Evolutionary conservation across 495 filamentous ascomycete species (phyloP).

Genomic region (Aspergillus bertholletiae): DNA sequence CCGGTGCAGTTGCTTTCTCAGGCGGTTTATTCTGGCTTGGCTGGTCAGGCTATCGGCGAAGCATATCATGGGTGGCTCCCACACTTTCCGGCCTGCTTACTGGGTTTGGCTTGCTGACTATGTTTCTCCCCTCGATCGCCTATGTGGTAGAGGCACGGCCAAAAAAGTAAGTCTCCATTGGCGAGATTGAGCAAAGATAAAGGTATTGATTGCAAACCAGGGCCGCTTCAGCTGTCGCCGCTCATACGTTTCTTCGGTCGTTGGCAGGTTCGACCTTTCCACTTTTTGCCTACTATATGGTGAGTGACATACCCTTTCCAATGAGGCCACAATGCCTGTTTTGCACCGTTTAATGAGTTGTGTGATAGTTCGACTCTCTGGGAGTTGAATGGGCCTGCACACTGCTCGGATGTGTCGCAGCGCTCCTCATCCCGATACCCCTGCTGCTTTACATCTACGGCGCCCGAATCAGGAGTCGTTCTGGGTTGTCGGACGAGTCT

Average conservation of each 20-base stretch:
- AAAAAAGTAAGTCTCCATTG: conserved; percentile 57
- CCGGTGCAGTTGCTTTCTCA: conserved; percentile 71
- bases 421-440: conserved; percentile 67
- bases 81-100: conserved; percentile 63
- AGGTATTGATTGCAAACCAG: too few species aligned
- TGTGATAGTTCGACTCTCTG: conserved; percentile 69
- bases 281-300: conserved; percentile 72
- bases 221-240: conserved; percentile 80
- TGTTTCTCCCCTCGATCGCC: conserved; percentile 81
- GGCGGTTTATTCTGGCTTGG: conserved; percentile 83
- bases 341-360: too few species aligned
- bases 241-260: conserved; percentile 81
- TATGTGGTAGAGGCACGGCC: conserved; percentile 88
- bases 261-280: conserved; percentile 73
- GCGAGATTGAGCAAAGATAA: too few species aligned
- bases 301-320: too few species aligned
- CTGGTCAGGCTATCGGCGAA: conserved; percentile 63
- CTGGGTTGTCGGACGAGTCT: too few species aligned
- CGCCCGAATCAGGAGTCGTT: conserved; percentile 58
- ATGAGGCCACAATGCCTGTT: too few species aligned
- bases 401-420: conserved; percentile 68
- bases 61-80: conserved; percentile 80
- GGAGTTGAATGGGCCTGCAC: conserved; percentile 75
- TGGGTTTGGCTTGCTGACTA: conserved; percentile 65
- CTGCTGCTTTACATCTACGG: conserved; percentile 67